These are phyloP conservation scores for Oropetium thomaeum DNA, from an alignment of 176 grass and related monocot genomes.

Conservation along the genomic window DNA sequence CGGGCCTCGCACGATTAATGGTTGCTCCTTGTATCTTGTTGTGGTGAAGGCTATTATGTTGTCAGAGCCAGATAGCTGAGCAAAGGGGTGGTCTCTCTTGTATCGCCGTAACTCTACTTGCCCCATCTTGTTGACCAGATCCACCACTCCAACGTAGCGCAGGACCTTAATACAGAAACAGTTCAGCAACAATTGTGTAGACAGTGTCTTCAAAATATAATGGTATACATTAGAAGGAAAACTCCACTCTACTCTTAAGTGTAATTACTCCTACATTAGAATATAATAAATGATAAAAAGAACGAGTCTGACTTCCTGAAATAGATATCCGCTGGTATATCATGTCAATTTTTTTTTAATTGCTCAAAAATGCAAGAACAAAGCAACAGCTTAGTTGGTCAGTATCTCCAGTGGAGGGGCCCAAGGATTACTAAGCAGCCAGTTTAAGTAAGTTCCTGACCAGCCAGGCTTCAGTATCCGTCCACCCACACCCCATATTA, in stretches of 20 bases:
- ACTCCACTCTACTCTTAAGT: too few relatives aligned
- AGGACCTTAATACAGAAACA: slow-evolving; percentile 53
- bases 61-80: slow-evolving; percentile 87
- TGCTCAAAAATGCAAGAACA: background rate
- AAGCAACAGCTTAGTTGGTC: background rate
- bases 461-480: background rate
- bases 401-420: background rate
- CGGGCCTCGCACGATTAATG: slow-evolving; percentile 80
- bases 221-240: background rate
- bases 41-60: slow-evolving; percentile 98
- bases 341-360: background rate
- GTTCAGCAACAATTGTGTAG: background rate
- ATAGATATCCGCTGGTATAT: background rate
- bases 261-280: too few relatives aligned
- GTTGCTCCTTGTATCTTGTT: slow-evolving; percentile 81
- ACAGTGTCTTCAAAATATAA: background rate
- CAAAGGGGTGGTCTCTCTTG: slow-evolving; percentile 82
- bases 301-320: background rate
- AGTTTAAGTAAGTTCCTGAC: background rate
- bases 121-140: slow-evolving; percentile 55
- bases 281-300: background rate
- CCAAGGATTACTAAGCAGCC: too few relatives aligned
- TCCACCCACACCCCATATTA: background rate
- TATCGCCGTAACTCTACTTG: slow-evolving; percentile 70
- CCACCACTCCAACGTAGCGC: slow-evolving; percentile 80